A percentile compares a stretch with the other conserved stretches of the same genome.
Conservation (phyloP, 768 basidiomycete genomes). For the Cystofilobasidium macerans region DNA sequence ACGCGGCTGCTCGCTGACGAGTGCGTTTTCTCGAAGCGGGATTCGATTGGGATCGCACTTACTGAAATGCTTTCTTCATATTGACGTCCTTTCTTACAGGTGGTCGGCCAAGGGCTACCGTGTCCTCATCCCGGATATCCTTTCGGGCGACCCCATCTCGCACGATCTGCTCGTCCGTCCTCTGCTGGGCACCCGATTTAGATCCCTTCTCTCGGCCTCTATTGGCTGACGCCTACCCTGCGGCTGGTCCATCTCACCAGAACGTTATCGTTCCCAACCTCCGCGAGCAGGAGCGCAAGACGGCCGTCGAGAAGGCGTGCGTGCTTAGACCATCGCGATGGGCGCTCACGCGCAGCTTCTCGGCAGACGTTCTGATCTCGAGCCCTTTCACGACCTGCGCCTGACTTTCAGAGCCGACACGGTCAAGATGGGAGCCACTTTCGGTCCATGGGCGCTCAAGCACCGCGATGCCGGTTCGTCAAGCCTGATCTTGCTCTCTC, state of each 20-base stretch:
- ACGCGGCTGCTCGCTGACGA: constrained; percentile 25
- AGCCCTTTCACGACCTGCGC: too few relatives aligned
- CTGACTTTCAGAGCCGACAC: constrained; percentile 27
- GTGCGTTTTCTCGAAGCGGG: background rate
- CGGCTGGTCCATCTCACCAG: background rate
- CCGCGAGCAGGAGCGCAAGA: constrained; percentile 30
- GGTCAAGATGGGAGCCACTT: constrained; percentile 33
- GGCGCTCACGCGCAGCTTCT: background rate
- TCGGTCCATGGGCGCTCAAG: constrained; percentile 37
- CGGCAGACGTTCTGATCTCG: background rate
- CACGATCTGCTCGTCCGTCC: constrained; percentile 13
- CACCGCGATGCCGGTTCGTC: constrained; percentile 35
- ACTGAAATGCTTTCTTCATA: too few relatives aligned
- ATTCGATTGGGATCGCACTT: background rate
- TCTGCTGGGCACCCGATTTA: constrained; percentile 4
- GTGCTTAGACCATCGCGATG: background rate
- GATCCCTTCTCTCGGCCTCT: constrained; percentile 31
- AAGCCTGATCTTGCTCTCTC: background rate
- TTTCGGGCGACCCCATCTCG: constrained; percentile 27
- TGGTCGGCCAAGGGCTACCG: constrained; percentile 38
- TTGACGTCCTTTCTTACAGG: constrained; percentile 30
- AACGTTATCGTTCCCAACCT: constrained; percentile 36
- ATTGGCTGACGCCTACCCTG: constrained; percentile 27
- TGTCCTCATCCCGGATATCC: constrained; percentile 37
- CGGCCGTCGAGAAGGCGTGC: constrained; percentile 10